These are phyloP conservation scores for Detonula confervacea DNA, from an alignment of 352 stramenopile genomes.

Conservation along the genomic window DNA sequence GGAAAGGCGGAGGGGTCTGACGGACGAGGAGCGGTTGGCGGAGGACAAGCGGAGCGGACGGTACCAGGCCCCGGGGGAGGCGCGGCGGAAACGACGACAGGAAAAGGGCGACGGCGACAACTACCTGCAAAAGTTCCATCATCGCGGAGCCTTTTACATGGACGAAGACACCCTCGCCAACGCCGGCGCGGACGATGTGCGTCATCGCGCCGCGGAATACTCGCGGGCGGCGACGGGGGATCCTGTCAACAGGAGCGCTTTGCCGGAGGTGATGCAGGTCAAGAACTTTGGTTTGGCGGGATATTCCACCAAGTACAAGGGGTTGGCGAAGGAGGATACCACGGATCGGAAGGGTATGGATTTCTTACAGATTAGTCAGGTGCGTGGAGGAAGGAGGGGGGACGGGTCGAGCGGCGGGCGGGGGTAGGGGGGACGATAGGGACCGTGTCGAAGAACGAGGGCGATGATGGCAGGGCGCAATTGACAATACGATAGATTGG, in stretches of 20 bases:
- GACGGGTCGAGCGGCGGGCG: no score
- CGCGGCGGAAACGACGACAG: constrained; percentile 30
- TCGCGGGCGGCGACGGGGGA: constrained; percentile 90
- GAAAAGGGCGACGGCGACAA: constrained; percentile 78
- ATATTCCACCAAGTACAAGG: constrained; percentile 97
- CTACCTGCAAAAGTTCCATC: constrained; percentile 98
- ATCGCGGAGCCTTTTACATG: constrained; percentile 98
- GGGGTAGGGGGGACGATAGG: no score
- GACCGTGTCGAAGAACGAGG: no score
- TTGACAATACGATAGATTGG: no score
- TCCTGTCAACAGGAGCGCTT: constrained; percentile 90
- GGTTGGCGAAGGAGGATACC: constrained; percentile 98
- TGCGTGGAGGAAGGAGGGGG: no score
- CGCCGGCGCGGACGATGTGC: constrained; percentile 89
- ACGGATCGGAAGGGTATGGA: constrained; percentile 70
- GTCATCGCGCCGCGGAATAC: constrained; percentile 87
- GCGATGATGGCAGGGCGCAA: no score
- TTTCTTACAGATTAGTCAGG: constrained; percentile 46
- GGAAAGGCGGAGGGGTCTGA: constrained; percentile 86
- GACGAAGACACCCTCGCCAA: constrained; percentile 90
- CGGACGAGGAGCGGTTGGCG: constrained; percentile 92
- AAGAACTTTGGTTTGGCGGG: constrained; percentile 97
- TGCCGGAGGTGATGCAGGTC: constrained; percentile 96
- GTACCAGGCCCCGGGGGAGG: constrained; percentile 60
- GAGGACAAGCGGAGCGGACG: constrained; percentile 88